Conservation (phyloP, 495 filamentous ascomycete species). For the Neurospora sp. region DNA sequence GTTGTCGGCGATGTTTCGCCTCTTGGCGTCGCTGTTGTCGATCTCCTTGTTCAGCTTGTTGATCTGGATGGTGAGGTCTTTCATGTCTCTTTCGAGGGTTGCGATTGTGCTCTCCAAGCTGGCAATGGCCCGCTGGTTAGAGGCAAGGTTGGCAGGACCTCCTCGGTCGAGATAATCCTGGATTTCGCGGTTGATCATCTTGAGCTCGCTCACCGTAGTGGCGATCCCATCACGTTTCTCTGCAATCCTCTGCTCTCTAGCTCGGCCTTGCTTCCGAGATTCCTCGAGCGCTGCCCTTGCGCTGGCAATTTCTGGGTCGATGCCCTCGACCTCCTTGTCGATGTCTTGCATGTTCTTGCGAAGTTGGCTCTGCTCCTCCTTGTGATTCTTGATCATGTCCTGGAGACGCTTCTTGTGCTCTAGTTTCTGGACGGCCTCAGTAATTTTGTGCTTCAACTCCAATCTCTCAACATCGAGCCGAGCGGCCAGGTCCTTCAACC, state of each 20-base stretch:
- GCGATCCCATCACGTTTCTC: constrained; percentile 60
- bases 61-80: constrained; percentile 51
- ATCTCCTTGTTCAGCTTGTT: constrained; percentile 73
- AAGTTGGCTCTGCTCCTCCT: constrained; percentile 54
- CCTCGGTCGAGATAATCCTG: constrained; percentile 67
- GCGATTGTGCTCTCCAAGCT: constrained; percentile 53
- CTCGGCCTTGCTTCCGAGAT: constrained; percentile 56
- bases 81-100: constrained; percentile 56
- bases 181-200: constrained; percentile 64
- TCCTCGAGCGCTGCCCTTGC: constrained; percentile 67
- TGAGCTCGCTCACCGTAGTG: constrained; percentile 65
- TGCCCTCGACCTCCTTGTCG: constrained; percentile 57
- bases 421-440: constrained; percentile 57
- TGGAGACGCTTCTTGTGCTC: constrained; percentile 63
- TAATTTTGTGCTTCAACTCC: constrained; percentile 59
- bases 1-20: constrained; percentile 78
- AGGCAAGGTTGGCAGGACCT: constrained; percentile 59
- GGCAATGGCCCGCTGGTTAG: constrained; percentile 59
- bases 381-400: constrained; percentile 61
- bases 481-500: constrained; percentile 52
- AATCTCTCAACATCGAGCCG: constrained; percentile 61
- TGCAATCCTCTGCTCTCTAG: constrained; percentile 63
- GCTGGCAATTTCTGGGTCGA: constrained; percentile 64
- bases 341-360: constrained; percentile 53
- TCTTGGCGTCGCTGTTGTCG: constrained; percentile 65